Percentiles rank a stretch among this genome's conserved stretches.
phyloP scores from a whole-genome alignment of 2,329 filamentous ascomycete species.

The Fusarium agapanthi region DNA sequence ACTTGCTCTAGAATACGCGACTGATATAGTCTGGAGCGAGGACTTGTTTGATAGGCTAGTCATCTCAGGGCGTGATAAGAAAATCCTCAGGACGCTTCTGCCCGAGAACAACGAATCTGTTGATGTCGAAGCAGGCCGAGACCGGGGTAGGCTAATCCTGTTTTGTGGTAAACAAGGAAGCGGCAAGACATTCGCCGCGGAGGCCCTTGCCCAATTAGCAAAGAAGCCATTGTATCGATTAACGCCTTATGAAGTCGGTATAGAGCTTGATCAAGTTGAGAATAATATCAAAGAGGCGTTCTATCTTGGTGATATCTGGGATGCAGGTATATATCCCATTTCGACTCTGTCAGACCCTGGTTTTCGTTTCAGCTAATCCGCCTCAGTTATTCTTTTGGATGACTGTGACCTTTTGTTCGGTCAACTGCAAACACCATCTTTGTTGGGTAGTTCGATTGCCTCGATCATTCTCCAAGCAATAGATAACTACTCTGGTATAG shows the following conservation, averaged over 20 bases:
- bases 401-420: no score
- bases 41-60: not conserved
- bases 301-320: not conserved
- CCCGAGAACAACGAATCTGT: rapidly evolving
- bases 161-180: rapidly evolving
- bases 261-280: not conserved
- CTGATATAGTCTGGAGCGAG: not conserved
- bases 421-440: no score
- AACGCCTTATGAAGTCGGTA: not conserved
- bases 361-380: not conserved
- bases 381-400: not conserved
- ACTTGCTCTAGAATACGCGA: not conserved
- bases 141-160: not conserved
- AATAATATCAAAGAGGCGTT: not conserved
- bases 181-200: not conserved
- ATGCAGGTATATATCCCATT: not conserved
- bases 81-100: not conserved
- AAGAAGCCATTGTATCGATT: not conserved
- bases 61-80: not conserved
- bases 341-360: not conserved
- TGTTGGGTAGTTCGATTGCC: no score
- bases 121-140: not conserved
- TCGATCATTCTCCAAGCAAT: not conserved
- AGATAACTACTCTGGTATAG: not conserved
- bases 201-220: not conserved